Percentiles rank a stretch among this genome's conserved stretches.
These are phyloP conservation scores for Exophiala sp. DNA, from an alignment of 2,329 filamentous ascomycete genomes.

Conservation along the genomic window DNA sequence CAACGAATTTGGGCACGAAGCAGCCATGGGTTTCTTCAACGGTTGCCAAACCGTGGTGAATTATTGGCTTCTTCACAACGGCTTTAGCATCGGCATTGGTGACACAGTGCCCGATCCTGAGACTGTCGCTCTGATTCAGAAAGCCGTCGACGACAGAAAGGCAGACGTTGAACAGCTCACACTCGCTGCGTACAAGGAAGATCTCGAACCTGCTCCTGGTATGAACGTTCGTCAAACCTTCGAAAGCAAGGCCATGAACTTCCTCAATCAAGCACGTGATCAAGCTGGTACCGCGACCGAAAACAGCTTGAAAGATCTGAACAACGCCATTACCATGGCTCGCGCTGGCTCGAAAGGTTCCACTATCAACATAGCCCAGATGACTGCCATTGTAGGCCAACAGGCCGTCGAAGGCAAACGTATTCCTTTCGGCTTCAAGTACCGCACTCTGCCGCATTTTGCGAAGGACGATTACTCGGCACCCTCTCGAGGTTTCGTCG, in stretches of 20 bases:
- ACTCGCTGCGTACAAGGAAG: slow-evolving; percentile 73
- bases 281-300: slow-evolving; percentile 90
- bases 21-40: slow-evolving; percentile 92
- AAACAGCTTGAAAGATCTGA: slow-evolving; percentile 87
- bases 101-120: slow-evolving; percentile 88
- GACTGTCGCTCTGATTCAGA: slow-evolving; percentile 81
- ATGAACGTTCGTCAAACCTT: slow-evolving; percentile 99
- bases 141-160: slow-evolving; percentile 78
- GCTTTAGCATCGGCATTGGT: slow-evolving; percentile 97
- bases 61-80: slow-evolving; percentile 95
- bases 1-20: slow-evolving; percentile 85
- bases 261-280: slow-evolving; percentile 92
- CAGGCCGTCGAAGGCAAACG: slow-evolving; percentile 98
- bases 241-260: slow-evolving; percentile 92
- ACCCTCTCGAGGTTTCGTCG: slow-evolving; percentile 93
- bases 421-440: slow-evolving; percentile 99
- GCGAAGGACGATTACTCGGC: slow-evolving; percentile 99
- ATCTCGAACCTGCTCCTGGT: slow-evolving; percentile 87
- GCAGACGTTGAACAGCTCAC: slow-evolving; percentile 73
- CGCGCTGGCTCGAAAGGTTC: slow-evolving; percentile 97
- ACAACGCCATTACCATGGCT: slow-evolving; percentile 96
- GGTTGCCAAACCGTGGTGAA: slow-evolving; percentile 91
- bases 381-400: slow-evolving; percentile 96
- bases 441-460: slow-evolving; percentile 93
- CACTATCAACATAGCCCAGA: slow-evolving; percentile 98